These are phyloP conservation scores for Schwanniomyces sp. DNA, from an alignment of 805 yeast genomes.

Conservation along the genomic window DNA sequence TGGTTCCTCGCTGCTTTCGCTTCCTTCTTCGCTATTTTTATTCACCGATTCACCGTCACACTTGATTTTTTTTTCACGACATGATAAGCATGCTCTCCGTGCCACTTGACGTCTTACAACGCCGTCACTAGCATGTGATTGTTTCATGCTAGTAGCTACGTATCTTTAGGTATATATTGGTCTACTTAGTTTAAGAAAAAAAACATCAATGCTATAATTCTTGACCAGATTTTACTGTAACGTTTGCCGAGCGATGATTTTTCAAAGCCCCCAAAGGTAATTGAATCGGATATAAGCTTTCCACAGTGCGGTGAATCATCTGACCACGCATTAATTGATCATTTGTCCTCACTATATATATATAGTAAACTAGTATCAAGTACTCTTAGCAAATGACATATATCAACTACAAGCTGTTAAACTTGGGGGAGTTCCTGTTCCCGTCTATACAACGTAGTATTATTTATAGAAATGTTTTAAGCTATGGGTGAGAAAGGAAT, in stretches of 20 bases:
- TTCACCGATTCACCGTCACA: slow-evolving; percentile 58
- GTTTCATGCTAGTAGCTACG: background rate
- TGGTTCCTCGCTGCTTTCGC: slow-evolving; percentile 14
- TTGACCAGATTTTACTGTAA: background rate
- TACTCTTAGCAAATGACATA: too few relatives aligned
- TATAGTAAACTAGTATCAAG: too few relatives aligned
- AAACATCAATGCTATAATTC: background rate
- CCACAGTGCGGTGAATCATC: background rate
- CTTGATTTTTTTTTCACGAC: slow-evolving; percentile 64
- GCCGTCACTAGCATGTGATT: background rate
- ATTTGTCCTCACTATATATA: too few relatives aligned
- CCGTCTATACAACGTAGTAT: too few relatives aligned
- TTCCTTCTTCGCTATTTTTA: slow-evolving; percentile 4
- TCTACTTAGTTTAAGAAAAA: background rate
- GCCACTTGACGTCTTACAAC: slow-evolving; percentile 48
- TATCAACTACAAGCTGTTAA: too few relatives aligned
- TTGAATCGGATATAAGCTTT: background rate
- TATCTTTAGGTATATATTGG: background rate
- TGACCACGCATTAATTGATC: too few relatives aligned
- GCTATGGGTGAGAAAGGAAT: too few relatives aligned
- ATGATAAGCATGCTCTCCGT: slow-evolving; percentile 59
- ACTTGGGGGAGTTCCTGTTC: too few relatives aligned
- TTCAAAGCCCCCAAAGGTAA: background rate
- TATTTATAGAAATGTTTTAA: too few relatives aligned
- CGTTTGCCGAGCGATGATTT: background rate